These are phyloP conservation scores for Kalmusia sp. DNA, from an alignment of 2,329 filamentous ascomycete genomes.

Conservation along the genomic window DNA sequence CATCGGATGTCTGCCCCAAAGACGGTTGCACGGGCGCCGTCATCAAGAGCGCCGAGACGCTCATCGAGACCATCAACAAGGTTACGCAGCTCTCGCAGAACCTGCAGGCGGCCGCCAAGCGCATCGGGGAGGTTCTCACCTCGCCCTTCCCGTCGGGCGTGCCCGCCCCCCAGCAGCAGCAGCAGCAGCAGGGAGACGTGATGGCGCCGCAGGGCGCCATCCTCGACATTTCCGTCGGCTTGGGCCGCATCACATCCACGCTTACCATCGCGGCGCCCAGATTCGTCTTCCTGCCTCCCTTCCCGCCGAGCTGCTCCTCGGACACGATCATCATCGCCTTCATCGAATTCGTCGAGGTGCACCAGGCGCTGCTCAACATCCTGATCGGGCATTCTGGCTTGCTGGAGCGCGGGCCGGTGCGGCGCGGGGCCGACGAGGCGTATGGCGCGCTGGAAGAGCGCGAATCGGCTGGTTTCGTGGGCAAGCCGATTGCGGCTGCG, in stretches of 20 bases:
- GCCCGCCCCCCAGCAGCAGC: too few relatives aligned
- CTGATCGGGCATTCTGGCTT: constrained; percentile 15
- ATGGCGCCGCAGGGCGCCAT: neutral
- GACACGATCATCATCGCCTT: constrained; percentile 16
- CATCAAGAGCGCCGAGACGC: constrained; percentile 6
- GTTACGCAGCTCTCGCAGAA: constrained; percentile 16
- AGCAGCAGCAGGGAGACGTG: too few relatives aligned
- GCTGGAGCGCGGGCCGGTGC: constrained; percentile 1
- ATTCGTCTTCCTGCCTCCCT: constrained; percentile 2
- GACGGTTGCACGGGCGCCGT: constrained; percentile 12
- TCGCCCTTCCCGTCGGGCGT: too few relatives aligned
- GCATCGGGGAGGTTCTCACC: constrained; percentile 1
- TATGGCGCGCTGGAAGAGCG: neutral
- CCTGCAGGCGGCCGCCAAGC: constrained; percentile 13
- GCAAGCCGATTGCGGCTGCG: constrained; percentile 9
- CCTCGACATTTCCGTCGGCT: constrained; percentile 8
- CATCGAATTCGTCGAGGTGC: constrained; percentile 15
- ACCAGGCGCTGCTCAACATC: constrained; percentile 19
- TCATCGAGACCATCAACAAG: constrained; percentile 23
- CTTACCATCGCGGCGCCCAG: neutral
- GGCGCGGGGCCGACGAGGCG: neutral
- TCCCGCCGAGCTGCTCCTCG: neutral
- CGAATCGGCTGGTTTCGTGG: constrained; percentile 1
- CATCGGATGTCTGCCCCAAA: constrained; percentile 7
- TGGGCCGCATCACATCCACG: neutral